Base-by-base conservation (phyloP, 2,329 filamentous ascomycete species). In the Pseudocercospora eumusae region DNA sequence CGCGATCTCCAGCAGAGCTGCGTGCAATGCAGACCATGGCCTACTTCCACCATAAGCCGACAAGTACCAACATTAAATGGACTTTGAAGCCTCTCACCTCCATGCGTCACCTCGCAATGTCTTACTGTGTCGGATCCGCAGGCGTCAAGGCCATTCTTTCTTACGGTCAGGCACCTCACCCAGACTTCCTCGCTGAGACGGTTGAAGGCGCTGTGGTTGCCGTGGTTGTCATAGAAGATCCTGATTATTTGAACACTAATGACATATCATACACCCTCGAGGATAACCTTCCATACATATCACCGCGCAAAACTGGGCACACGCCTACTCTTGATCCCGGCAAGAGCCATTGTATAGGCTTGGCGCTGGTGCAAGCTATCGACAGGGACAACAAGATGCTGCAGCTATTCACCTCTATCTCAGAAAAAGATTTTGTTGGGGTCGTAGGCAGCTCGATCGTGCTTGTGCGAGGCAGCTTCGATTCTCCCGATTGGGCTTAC, bases 1-100 rank as follows among this genome's bases (percentile, higher is more conserved):
- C 83, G 2, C 80, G 87, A 40, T 89, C 87, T 9, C 83, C 88
- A 0, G 81, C 84, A 0, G 86, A 93, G 64, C 75, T 91, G 2
- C 80, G 89, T 56, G 82, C 83, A 5, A 92, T 93, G 88, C 89
- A 92, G 68, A 85, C 83, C n/a, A 87, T 92, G 82, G 88, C 89
- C 0, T 93, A 93, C 69, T 91, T 93, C 70, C 91, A 93, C 71
- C 63, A 66, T 2, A 64, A 65, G 27, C 31, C 55, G 13, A 64
- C 28, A 2, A 28, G 23, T 5, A 31, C 15, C 9, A 45, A 23
- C 4, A 11, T n/a, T 1, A 55, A 54, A 21, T 90, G 86, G 84
- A 77, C 82, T 56, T 63, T 80, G 0, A 78, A 76, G 0, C 83
- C 88, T 0, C 75, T 93, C 8, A 84, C 84, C 0, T 76, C 79